Percentiles rank a stretch among this genome's conserved stretches.
These are phyloP conservation scores for Nicotiana knightiana DNA, from an alignment of 257 asterid genomes.

Conservation along the genomic window DNA sequence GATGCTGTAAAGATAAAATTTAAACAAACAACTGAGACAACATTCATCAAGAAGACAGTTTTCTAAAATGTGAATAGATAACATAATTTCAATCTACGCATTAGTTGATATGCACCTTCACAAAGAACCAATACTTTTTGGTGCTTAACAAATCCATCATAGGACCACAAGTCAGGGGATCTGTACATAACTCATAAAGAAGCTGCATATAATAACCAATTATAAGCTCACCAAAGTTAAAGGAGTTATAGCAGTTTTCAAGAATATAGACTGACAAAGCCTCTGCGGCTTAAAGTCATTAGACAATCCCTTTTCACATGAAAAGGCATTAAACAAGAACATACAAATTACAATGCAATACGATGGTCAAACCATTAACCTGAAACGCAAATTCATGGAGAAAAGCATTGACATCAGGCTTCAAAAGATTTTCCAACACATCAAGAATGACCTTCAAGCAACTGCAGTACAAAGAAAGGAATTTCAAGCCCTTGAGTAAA, in stretches of 20 bases:
- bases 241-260: conserved; percentile 6
- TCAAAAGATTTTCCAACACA: conserved; percentile 66
- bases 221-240: conserved; percentile 19
- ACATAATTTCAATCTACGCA: background rate
- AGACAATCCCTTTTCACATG: background rate
- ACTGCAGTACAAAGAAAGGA: conserved; percentile 36
- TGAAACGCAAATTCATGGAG: conserved; percentile 96
- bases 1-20: conserved; percentile 47
- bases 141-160: conserved; percentile 70
- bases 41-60: background rate
- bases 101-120: conserved; percentile 46
- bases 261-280: background rate
- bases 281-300: background rate
- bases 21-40: background rate
- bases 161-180: conserved; percentile 81
- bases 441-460: conserved; percentile 96
- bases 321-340: background rate
- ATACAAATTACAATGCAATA: background rate
- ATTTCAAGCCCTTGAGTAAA: conserved; percentile 16
- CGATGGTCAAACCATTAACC: conserved; percentile 32
- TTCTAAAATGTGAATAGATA: background rate
- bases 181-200: conserved; percentile 74
- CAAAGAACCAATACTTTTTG: conserved; percentile 78
- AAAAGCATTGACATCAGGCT: conserved; percentile 76
- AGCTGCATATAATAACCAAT: conserved; percentile 50